Evolutionary conservation across 1,139 yeast genomes (phyloP), one percentile per base, ranked within the genome.

Genomic region (Yamadazyma atmosphaerica): DNA sequence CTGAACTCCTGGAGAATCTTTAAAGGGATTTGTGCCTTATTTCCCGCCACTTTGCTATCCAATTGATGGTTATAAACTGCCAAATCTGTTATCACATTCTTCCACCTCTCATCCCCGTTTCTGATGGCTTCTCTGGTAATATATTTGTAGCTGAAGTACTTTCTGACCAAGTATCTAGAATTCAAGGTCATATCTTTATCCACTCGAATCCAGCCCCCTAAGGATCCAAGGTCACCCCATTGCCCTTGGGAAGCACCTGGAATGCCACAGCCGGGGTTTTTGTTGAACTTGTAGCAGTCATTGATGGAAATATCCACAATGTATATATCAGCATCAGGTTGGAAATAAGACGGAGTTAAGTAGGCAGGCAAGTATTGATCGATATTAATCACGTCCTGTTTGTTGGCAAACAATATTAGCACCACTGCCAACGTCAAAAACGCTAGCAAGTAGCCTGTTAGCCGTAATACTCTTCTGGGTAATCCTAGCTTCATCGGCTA

Each of bases 141-240:
- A 19, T 50, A 54, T 38, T 71, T 69, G 39, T 65, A 60, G 22
- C 64, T 58, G 23, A 71, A 49, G 43, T 47, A 68, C 38, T 61
- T 58, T 34, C 54, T 58, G 26, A 52, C 53, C 16, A 60, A 41
- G 67, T 71, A 67, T 4, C 66, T 56, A 26, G 54, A 47, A 2
- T 68, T 69, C 41, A 71, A 57, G 9, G 55, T 45, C 38, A 71
- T 56, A 48, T 72, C 77, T 42, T 72, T 72, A 30, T 64, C 61
- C 11, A 71, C 44, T 35, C 57, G 57, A 5, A 44, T 40, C 77
- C 77, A 71, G 2, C 63, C 63, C 2, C 67, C 68, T n/a, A 49
- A 45, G 4, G 40, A 45, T 9, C 46, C 40, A n/a, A 65, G 49
- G 37, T 62, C 51, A 2, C 74, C 74, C 39, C 58, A 52, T 1